phyloP scores from a whole-genome alignment of 148 eudicot species.

The Cornus florida region DNA sequence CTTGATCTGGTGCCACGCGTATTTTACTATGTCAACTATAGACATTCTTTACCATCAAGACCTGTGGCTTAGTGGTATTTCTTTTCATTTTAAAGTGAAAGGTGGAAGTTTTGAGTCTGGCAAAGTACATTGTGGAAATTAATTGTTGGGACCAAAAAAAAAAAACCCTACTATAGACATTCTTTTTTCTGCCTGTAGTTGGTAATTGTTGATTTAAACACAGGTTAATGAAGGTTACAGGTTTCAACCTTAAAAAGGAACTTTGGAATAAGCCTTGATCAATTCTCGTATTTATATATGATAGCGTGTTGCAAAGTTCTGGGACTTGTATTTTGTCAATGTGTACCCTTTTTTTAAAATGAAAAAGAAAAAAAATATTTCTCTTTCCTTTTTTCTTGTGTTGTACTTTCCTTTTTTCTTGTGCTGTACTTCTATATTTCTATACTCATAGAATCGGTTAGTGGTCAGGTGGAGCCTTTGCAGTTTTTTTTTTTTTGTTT shows the following conservation, averaged over 20 bases:
- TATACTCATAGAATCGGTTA: neutral
- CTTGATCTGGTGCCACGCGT: too few relatives aligned
- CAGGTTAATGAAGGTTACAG: neutral
- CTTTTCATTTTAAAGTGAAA: too few relatives aligned
- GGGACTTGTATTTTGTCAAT: neutral
- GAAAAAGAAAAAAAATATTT: neutral
- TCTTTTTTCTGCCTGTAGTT: neutral
- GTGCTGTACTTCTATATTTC: neutral
- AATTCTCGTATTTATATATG: neutral
- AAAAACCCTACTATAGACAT: too few relatives aligned
- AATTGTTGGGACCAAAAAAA: too few relatives aligned
- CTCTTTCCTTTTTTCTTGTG: too few relatives aligned
- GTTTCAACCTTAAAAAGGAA: neutral
- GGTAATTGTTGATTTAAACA: neutral
- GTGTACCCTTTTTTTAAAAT: neutral
- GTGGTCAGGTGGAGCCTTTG: slow-evolving; percentile 70
- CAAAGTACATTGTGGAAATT: too few relatives aligned
- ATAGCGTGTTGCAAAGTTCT: neutral
- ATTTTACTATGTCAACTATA: too few relatives aligned
- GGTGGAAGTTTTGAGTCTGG: too few relatives aligned
- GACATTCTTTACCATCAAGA: too few relatives aligned
- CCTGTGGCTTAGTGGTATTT: too few relatives aligned
- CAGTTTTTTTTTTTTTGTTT: slow-evolving; percentile 28
- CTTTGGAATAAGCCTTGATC: neutral
- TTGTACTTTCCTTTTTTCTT: neutral